Conservation (phyloP, 2,329 filamentous ascomycete genomes). For the Dactylellina sp. region DNA sequence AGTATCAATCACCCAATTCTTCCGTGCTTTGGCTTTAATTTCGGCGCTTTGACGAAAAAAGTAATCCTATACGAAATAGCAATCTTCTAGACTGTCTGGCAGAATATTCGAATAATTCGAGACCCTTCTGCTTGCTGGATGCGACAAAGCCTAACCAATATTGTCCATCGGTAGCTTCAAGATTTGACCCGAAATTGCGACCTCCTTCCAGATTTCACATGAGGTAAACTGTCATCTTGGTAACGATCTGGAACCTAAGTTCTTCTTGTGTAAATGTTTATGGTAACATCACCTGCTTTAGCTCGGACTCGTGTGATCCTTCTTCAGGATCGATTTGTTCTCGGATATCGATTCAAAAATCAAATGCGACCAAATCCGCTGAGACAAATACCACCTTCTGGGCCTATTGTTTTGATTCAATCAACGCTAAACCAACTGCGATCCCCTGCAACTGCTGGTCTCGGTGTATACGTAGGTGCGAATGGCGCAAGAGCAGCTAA, state of each 20-base stretch:
- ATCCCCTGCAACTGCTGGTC: neutral
- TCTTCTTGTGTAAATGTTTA: slow-evolving; percentile 31
- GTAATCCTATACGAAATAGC: slow-evolving; percentile 25
- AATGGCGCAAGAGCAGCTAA: too few relatives aligned
- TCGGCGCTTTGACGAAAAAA: slow-evolving; percentile 19
- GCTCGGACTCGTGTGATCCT: slow-evolving; percentile 10
- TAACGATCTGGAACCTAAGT: slow-evolving; percentile 25
- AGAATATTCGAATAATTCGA: slow-evolving; percentile 13
- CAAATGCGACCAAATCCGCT: neutral
- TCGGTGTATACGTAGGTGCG: too few relatives aligned
- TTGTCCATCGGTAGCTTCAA: slow-evolving; percentile 5
- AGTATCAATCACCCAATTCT: slow-evolving; percentile 14
- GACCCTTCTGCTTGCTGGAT: slow-evolving; percentile 22
- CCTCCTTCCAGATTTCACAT: slow-evolving; percentile 27
- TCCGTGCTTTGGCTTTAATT: slow-evolving; percentile 21
- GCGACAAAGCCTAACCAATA: slow-evolving; percentile 15
- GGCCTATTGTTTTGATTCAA: neutral
- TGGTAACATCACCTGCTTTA: slow-evolving; percentile 18
- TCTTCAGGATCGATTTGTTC: neutral
- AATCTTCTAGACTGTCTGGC: slow-evolving; percentile 40
- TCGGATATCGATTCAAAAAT: too few relatives aligned
- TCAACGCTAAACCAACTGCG: neutral
- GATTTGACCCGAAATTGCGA: slow-evolving; percentile 45
- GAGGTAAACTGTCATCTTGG: neutral
- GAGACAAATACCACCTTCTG: slow-evolving; percentile 38